A percentile compares a stretch with the other conserved stretches of the same genome.
These are phyloP conservation scores for Annona cherimola DNA, from an alignment of 164 flowering plant species.

Conservation along the genomic window DNA sequence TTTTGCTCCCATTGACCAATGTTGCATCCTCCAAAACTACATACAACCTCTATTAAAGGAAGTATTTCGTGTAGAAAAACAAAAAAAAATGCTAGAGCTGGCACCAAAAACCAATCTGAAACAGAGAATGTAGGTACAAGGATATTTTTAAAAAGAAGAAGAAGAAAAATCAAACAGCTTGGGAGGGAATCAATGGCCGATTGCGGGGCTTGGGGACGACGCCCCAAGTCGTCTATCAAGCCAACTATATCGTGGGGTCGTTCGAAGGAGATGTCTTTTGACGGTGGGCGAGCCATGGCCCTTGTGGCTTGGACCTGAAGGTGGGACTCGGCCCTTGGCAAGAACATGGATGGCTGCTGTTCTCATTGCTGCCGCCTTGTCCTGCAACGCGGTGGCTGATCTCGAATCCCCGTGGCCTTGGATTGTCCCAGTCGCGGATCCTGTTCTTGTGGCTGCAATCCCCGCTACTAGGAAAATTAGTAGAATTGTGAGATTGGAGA, in stretches of 20 bases:
- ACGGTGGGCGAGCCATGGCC: slow-evolving; percentile 11
- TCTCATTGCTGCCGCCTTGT: background rate
- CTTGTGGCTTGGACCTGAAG: slow-evolving; percentile 29
- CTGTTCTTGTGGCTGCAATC: slow-evolving; percentile 3
- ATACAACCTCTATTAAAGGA: background rate
- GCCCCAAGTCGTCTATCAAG: background rate
- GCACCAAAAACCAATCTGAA: slow-evolving; percentile 2
- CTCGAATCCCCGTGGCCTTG: background rate
- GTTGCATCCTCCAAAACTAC: background rate
- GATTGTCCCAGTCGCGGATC: background rate
- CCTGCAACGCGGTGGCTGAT: background rate
- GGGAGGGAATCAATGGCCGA: background rate
- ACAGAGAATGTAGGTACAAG: background rate
- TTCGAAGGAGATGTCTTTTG: slow-evolving; percentile 18
- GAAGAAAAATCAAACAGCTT: background rate
- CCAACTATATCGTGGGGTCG: background rate
- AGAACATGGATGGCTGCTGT: background rate
- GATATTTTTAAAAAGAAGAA: background rate
- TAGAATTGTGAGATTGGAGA: slow-evolving; percentile 6
- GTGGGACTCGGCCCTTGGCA: slow-evolving; percentile 11
- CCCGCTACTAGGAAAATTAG: slow-evolving; percentile 1
- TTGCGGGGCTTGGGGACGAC: slow-evolving; percentile 1
- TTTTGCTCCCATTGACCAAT: background rate
- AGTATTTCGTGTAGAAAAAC: background rate
- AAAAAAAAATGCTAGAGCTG: background rate